Base-by-base conservation (phyloP, 2,329 filamentous ascomycete genomes). In the Pyricularia grisea region DNA sequence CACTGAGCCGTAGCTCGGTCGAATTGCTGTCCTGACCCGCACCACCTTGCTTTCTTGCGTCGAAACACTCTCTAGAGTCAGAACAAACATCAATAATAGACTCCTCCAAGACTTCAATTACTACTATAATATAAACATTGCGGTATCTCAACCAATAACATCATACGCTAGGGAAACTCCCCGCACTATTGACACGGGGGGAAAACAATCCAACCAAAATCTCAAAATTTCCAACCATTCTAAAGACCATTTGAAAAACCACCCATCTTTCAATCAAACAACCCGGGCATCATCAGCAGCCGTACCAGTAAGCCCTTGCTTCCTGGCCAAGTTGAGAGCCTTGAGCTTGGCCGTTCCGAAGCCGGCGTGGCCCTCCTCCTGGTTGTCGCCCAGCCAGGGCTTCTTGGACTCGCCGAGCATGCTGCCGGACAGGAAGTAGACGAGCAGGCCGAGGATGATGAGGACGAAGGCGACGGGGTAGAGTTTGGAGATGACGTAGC, bases 391-490 rank as follows among this genome's bases (percentile, higher is more conserved):
- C 68, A 99, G 81, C 95, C 95, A 99, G 23, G 95, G 95, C 86
- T 99, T 99, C 83, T 90, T 88, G 68, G 91, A 89, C 79, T 98
- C 95, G 36, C 93, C 94, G 67, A 97, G 80, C 69, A 92, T 86
- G 76, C 88, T 90, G 69, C 93, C 92, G 0, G 91, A 89, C 50
- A 97, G 81, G 79, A 97, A 98, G 80, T 99, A 99, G 65, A 93
- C 84, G 66, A 94, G 83, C 74, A 97, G 87, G 0, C 95, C 94
- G 31, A 94, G 68, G 73, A 99, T 88, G 78, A 99, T 98, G 73
- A 94, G 84, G 11, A 97, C 92, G 78, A 99, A 99, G 14, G 95
- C 94, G 76, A 97, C 92, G 5, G 95, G 94, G 80, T 99, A 99
- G 81, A 97, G 85, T 84, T 88, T 97, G 81, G 97, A 92, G 70